Base-by-base conservation (phyloP, 1,284 basidiomycete species). In the Pseudozyma hubeiensis region DNA sequence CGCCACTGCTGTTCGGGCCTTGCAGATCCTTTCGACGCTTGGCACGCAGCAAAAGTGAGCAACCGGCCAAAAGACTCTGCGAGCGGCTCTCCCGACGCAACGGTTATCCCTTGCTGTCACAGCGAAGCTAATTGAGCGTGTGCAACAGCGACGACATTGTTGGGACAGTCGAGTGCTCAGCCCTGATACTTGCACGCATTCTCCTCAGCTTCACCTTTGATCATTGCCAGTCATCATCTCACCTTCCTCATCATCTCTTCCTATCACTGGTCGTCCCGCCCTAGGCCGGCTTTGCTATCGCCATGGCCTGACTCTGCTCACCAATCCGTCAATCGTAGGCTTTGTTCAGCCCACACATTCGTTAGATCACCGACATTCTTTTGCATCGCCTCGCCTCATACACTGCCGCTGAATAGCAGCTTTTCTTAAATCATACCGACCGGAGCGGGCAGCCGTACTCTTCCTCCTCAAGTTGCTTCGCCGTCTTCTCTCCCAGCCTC, bases 21-120 rank as follows among this genome's bases (percentile, higher is more conserved):
- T 48, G 53, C 24, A n/a, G 53, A 55, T 55, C 53, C 41, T 45
- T 58, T 40, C 5, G 49, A 47, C 57, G 49, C 57, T 59, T 59
- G 57, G 57, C 57, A 41, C 53, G 57, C 57, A 59, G 35, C 49
- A 19, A 41, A 44, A 35, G 39, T 16, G 17, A 47, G 24, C 40
- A 17, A 44, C 9, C 31, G 9, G 30, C 17, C 30, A 35, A 24
- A 17, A 3, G 37, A 10, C 30, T 8, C 4, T 7, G 19, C 44
- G n/a, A 33, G 37, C 51, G 31, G 16, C 24, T 43, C 39, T 24
- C 24, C 24, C 24, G 24, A 24, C 24, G 24, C 24, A 24, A 24
- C 24, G 24, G 24, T 24, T 24, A 24, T 24, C 24, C 35, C 35
- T 37, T 37, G 35, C 10, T 14, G 35, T 37, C 35, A 14, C 35